These are phyloP conservation scores for Yarrowia phangngaensis DNA, from an alignment of 805 yeast species.

Conservation along the genomic window DNA sequence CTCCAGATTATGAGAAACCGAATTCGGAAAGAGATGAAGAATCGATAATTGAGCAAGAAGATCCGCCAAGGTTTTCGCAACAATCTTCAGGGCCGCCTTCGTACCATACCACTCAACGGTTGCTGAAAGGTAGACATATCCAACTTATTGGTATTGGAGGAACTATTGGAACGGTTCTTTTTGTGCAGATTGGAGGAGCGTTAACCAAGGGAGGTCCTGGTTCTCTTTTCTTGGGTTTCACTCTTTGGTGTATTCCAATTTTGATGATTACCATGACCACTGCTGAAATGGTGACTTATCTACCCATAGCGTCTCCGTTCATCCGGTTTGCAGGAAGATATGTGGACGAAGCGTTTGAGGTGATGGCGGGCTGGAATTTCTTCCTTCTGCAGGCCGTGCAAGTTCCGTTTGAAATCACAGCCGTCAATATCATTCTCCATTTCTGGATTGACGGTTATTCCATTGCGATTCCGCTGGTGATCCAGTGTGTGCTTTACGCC, in stretches of 20 bases:
- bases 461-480: constrained; percentile 63
- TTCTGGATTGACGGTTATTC: constrained; percentile 76
- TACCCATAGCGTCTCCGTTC: constrained; percentile 76
- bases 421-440: constrained; percentile 73
- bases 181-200: constrained; percentile 72
- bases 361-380: constrained; percentile 76
- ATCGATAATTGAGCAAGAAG: no score
- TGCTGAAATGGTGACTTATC: constrained; percentile 74
- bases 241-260: constrained; percentile 67
- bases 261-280: constrained; percentile 62
- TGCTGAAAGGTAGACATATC: constrained; percentile 54
- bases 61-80: constrained; percentile 12
- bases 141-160: constrained; percentile 80
- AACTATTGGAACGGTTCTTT: constrained; percentile 74
- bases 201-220: constrained; percentile 60
- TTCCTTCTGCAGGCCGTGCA: constrained; percentile 71
- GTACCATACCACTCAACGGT: constrained; percentile 18
- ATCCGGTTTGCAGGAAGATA: constrained; percentile 70
- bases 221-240: constrained; percentile 55
- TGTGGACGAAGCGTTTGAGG: constrained; percentile 69
- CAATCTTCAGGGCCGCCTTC: constrained; percentile 21
- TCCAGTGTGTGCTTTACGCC: constrained; percentile 62
- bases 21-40: no score
- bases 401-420: constrained; percentile 79
- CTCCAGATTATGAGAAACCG: constrained; percentile 26